These are phyloP conservation scores for Microglena sp. DNA, from an alignment of 139 green algal species.

Conservation along the genomic window DNA sequence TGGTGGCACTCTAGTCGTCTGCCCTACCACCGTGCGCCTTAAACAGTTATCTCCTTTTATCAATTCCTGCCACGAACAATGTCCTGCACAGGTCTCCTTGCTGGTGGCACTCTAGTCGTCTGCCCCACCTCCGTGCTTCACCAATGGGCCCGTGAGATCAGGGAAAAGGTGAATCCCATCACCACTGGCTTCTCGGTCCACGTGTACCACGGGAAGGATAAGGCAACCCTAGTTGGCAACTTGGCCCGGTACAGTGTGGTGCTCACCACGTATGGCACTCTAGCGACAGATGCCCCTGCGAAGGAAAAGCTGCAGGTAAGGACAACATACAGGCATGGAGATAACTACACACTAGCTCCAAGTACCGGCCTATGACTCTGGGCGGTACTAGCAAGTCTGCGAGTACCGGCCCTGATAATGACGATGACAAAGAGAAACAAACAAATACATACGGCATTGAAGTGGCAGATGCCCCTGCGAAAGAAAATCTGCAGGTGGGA, in stretches of 20 bases:
- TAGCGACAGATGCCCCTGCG: slow-evolving; percentile 48
- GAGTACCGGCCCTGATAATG: no score
- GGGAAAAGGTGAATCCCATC: slow-evolving; percentile 43
- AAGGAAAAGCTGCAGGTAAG: slow-evolving; percentile 9
- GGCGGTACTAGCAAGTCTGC: no score
- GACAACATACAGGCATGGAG: no score
- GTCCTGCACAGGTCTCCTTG: slow-evolving; percentile 1
- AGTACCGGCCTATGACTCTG: no score
- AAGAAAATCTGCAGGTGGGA: slow-evolving; percentile 8
- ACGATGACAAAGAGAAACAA: no score
- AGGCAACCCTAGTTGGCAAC: slow-evolving; percentile 5
- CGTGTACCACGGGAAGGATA: slow-evolving; percentile 72
- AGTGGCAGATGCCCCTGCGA: slow-evolving; percentile 37
- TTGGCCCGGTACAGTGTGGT: slow-evolving; percentile 62
- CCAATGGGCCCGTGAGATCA: slow-evolving; percentile 75
- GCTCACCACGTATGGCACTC: slow-evolving; percentile 84
- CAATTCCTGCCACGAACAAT: not conserved
- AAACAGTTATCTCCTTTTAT: no score
- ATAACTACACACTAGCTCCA: no score
- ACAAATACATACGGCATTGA: slow-evolving; percentile 86
- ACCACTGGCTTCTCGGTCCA: slow-evolving; percentile 41
- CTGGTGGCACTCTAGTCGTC: slow-evolving; percentile 70
- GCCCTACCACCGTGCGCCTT: slow-evolving; percentile 68
- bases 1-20: slow-evolving; percentile 74
- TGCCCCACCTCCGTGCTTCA: slow-evolving; percentile 76